Percentiles rank a stretch among this genome's conserved stretches.
Conservation (phyloP, 2,329 filamentous ascomycete genomes). For the Magnaporthiopsis poae region DNA sequence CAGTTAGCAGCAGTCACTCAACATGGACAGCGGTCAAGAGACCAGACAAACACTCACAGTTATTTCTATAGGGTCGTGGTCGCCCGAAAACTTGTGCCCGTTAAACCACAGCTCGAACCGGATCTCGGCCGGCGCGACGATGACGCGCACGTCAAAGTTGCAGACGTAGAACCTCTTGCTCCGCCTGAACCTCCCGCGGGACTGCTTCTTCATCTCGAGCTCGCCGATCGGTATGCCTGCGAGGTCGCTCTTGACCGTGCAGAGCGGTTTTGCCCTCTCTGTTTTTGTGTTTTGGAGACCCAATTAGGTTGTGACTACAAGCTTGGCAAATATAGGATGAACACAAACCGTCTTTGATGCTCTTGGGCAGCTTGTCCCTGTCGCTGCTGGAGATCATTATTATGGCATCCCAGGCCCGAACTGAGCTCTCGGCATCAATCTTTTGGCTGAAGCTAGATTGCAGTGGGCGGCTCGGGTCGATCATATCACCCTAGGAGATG, state of each 20-base stretch:
- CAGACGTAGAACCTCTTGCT: slow-evolving; percentile 29
- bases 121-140: background rate
- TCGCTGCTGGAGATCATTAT: background rate
- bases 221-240: slow-evolving; percentile 28
- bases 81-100: background rate
- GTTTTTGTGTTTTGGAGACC: slow-evolving; percentile 3
- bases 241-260: slow-evolving; percentile 31
- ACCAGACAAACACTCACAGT: background rate
- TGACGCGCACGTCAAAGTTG: slow-evolving; percentile 31
- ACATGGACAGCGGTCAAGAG: no score
- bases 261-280: slow-evolving; percentile 27
- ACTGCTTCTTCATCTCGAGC: slow-evolving; percentile 27
- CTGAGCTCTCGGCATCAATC: slow-evolving; percentile 29
- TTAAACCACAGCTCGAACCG: background rate
- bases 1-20: background rate
- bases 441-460: slow-evolving; percentile 12
- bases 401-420: slow-evolving; percentile 16
- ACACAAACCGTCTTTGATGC: slow-evolving; percentile 16
- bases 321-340: background rate
- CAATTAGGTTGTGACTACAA: background rate
- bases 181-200: slow-evolving; percentile 15
- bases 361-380: slow-evolving; percentile 22
- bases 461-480: slow-evolving; percentile 1
- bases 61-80: background rate
- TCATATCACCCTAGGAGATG: background rate